Conservation (phyloP, 441 rosid species). For the Pelargonium cotyledonis region DNA sequence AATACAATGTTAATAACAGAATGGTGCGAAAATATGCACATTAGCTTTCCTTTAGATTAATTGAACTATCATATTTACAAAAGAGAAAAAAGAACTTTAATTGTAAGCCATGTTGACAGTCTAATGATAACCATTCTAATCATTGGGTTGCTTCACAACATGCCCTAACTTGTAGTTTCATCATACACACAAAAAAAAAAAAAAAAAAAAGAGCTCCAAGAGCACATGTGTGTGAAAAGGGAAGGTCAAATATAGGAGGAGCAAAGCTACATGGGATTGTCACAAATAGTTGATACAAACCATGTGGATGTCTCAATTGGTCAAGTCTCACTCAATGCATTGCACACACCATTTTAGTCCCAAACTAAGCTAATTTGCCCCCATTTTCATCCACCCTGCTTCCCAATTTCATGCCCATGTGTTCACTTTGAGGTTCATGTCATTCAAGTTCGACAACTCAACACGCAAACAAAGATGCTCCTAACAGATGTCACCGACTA, state of each 20-base stretch:
- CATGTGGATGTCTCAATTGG: constrained; percentile 23
- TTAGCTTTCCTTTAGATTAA: background rate
- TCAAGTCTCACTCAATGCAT: constrained; percentile 8
- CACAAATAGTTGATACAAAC: background rate
- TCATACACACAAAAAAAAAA: too few species aligned
- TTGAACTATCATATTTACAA: background rate
- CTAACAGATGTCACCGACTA: too few species aligned
- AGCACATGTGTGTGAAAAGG: background rate
- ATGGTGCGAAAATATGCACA: too few species aligned
- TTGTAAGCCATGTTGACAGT: background rate
- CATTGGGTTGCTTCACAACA: too few species aligned
- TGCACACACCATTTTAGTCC: background rate
- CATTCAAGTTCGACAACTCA: background rate
- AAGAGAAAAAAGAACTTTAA: background rate
- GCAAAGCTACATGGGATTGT: constrained; percentile 10
- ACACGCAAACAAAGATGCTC: background rate
- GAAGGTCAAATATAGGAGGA: constrained; percentile 11
- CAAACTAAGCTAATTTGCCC: background rate
- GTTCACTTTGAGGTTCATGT: constrained; percentile 11
- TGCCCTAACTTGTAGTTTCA: too few species aligned
- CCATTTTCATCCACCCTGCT: background rate
- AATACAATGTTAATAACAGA: too few species aligned
- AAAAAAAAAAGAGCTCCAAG: too few species aligned
- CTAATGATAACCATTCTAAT: too few species aligned
- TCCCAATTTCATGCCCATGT: constrained; percentile 13